These are phyloP conservation scores for Clarkia xantiana DNA, from an alignment of 345 rosid species.

Conservation along the genomic window DNA sequence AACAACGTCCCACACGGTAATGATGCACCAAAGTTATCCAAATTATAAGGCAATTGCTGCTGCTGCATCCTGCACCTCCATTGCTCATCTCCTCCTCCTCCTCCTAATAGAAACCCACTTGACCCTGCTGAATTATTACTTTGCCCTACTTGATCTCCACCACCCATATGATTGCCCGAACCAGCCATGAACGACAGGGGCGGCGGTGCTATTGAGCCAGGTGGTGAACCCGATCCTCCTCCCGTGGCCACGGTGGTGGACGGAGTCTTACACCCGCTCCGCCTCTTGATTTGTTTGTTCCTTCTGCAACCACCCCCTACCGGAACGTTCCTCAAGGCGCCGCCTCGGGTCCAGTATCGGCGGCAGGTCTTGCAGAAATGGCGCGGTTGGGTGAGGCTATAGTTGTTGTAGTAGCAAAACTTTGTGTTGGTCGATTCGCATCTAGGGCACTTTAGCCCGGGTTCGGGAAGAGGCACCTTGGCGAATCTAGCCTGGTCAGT, in stretches of 20 bases:
- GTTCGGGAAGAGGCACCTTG: slow-evolving; percentile 43
- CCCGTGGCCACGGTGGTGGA: slow-evolving; percentile 4
- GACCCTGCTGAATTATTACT: slow-evolving; percentile 13
- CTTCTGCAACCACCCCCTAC: slow-evolving; percentile 62
- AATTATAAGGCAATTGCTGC: slow-evolving; percentile 34
- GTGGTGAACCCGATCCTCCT: neutral
- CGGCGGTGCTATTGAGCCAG: slow-evolving; percentile 13
- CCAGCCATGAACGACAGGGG: slow-evolving; percentile 26
- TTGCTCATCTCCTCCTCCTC: no score
- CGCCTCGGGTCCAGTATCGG: slow-evolving; percentile 70
- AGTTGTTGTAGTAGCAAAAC: slow-evolving; percentile 68
- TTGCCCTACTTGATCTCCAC: slow-evolving; percentile 10
- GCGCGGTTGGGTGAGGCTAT: slow-evolving; percentile 66
- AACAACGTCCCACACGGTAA: slow-evolving; percentile 12
- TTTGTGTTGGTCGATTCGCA: slow-evolving; percentile 59
- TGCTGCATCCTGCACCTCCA: slow-evolving; percentile 20
- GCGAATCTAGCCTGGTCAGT: slow-evolving; percentile 41
- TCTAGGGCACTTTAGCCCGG: slow-evolving; percentile 49
- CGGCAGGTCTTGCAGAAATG: slow-evolving; percentile 70
- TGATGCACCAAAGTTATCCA: slow-evolving; percentile 14
- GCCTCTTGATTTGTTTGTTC: slow-evolving; percentile 41
- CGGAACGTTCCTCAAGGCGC: slow-evolving; percentile 58
- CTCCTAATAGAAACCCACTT: slow-evolving; percentile 12
- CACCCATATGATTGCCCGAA: slow-evolving; percentile 18
- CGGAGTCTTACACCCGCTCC: slow-evolving; percentile 41